Percentiles rank a stretch among this genome's conserved stretches.
These are phyloP conservation scores for Aspergillus haitiensis DNA, from an alignment of 495 filamentous ascomycete species.

Conservation along the genomic window DNA sequence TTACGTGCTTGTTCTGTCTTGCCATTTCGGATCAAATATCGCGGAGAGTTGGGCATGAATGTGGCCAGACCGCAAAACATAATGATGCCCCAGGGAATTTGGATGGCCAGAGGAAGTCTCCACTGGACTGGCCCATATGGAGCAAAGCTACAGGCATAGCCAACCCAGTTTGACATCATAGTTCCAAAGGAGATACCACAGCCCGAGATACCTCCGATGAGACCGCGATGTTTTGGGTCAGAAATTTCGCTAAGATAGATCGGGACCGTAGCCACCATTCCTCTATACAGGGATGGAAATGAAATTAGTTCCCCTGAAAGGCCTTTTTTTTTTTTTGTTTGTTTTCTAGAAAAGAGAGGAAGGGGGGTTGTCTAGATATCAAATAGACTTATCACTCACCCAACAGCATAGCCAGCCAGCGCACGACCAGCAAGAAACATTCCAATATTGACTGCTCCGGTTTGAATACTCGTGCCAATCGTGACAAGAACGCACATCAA, in stretches of 20 bases:
- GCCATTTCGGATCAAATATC: constrained; percentile 55
- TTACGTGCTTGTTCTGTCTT: constrained; percentile 50
- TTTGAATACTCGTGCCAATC: constrained; percentile 56
- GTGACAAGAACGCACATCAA: constrained; percentile 57
- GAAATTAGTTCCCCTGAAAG: not conserved
- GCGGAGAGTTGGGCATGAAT: constrained; percentile 61
- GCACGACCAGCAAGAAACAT: constrained; percentile 60
- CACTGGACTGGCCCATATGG: constrained; percentile 56
- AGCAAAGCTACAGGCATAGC: constrained; percentile 57
- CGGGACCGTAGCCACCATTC: constrained; percentile 57
- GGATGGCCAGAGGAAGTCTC: constrained; percentile 57
- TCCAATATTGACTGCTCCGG: constrained; percentile 57
- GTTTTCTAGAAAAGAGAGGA: no score
- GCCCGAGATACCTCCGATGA: constrained; percentile 60
- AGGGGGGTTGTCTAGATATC: not conserved
- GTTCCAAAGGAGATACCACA: constrained; percentile 59
- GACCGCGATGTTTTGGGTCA: constrained; percentile 50
- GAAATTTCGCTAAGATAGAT: constrained; percentile 62
- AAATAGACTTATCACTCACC: constrained; percentile 31
- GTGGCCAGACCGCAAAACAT: constrained; percentile 56
- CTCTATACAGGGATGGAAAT: constrained; percentile 28
- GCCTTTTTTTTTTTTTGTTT: no score
- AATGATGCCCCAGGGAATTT: constrained; percentile 60
- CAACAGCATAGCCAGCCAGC: constrained; percentile 57
- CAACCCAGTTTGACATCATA: constrained; percentile 60